phyloP scores from a whole-genome alignment of 1,284 basidiomycete genomes.

The Heterobasidion irregulare region DNA sequence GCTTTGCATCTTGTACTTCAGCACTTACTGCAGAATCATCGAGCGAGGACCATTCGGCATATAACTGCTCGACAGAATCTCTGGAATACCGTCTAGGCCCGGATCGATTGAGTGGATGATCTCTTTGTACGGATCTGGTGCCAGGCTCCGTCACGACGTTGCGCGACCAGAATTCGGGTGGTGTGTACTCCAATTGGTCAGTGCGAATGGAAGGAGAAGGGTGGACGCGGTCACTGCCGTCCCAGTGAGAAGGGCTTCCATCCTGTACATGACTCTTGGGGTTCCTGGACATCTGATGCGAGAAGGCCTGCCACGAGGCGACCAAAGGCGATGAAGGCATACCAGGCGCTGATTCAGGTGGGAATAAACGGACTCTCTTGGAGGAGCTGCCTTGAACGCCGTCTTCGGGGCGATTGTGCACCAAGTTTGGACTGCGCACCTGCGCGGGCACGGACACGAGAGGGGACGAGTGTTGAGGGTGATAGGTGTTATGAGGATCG shows the following conservation, averaged over 20 bases:
- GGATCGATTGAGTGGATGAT: background rate
- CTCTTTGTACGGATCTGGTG: background rate
- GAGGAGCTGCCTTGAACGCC: background rate
- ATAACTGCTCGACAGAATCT: background rate
- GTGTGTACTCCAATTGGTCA: background rate
- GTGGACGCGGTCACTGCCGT: background rate
- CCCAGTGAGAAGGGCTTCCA: background rate
- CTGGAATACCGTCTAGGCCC: background rate
- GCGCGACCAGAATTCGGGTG: background rate
- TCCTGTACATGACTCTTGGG: background rate
- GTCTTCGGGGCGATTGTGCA: too few species aligned
- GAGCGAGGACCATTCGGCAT: background rate
- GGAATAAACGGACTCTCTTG: background rate
- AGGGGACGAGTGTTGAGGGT: too few species aligned
- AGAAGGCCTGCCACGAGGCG: background rate
- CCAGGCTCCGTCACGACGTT: background rate
- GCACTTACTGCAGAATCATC: background rate
- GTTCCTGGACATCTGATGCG: background rate
- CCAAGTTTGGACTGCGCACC: background rate
- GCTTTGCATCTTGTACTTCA: background rate
- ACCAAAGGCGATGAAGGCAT: background rate
- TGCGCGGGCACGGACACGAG: too few species aligned
- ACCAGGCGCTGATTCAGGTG: too few species aligned
- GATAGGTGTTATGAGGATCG: too few species aligned
- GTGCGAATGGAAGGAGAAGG: background rate